Percentiles rank a stretch among this genome's conserved stretches.
Evolutionary conservation across 192 early-diverging fungal genomes (phyloP).

Genomic region (Rhizophagus sp.): DNA sequence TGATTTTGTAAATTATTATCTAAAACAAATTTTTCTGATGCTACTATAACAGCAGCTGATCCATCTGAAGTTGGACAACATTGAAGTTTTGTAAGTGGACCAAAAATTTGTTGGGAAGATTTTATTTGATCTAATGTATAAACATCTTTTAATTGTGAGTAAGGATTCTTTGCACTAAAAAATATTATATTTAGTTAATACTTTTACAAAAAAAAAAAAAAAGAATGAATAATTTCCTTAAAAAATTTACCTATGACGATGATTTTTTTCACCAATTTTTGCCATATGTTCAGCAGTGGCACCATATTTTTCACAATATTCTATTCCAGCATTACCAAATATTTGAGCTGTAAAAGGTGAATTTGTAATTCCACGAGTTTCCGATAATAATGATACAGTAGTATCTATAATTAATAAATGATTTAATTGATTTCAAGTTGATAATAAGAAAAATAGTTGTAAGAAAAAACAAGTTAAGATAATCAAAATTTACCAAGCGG

Average conservation of each 20-base stretch:
- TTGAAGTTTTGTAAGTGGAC: slow-evolving; percentile 73
- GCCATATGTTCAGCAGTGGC: slow-evolving; percentile 58
- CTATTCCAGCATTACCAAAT: slow-evolving; percentile 73
- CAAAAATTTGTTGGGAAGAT: slow-evolving; percentile 62
- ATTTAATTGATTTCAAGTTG: background rate
- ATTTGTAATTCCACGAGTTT: slow-evolving; percentile 53
- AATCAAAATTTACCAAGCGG: slow-evolving; percentile 48
- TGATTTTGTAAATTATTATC: slow-evolving; percentile 61
- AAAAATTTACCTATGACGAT: slow-evolving; percentile 54
- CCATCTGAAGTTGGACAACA: slow-evolving; percentile 80
- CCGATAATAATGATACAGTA: slow-evolving; percentile 53
- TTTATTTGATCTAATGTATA: slow-evolving; percentile 65
- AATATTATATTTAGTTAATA: background rate
- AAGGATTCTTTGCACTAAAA: slow-evolving; percentile 60
- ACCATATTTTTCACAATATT: slow-evolving; percentile 67
- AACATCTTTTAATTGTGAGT: slow-evolving; percentile 67
- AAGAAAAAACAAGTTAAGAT: no score
- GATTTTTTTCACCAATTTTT: slow-evolving; percentile 75
- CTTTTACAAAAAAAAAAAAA: no score
- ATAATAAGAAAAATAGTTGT: no score
- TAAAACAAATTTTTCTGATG: slow-evolving; percentile 65
- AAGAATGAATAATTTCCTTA: no score
- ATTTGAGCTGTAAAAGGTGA: slow-evolving; percentile 68
- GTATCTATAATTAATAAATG: slow-evolving; percentile 46
- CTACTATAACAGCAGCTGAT: slow-evolving; percentile 63